Base-by-base conservation (phyloP, 352 stramenopile species). In the Phytopythium cucurbitacearum region DNA sequence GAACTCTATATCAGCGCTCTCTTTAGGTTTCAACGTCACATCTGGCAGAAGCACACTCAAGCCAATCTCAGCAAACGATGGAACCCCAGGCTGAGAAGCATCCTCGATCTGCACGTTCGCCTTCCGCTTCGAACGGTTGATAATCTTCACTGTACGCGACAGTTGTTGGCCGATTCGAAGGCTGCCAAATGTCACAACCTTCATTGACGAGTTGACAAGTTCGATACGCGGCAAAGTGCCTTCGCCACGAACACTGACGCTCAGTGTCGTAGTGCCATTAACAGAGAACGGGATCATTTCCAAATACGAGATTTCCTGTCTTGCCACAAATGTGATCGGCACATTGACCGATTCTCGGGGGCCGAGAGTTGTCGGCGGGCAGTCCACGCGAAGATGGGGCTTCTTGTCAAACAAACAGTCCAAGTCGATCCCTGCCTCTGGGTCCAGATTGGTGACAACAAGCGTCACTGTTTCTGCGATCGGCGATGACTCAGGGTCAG, bases 361-460 rank as follows among this genome's bases (percentile, higher is more conserved):
- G 5, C 76, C 74, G 4, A 98, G 47, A 7, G 96, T 80, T 0
- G 72, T 87, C 21, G 92, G 88, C 10, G 83, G 72, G 35, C 81
- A 96, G 37, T 94, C 72, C 5, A 97, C 91, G n/a, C 75, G 75
- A 10, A 98, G 51, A 48, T 89, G 76, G 3, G 78, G 63, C 52
- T 94, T 92, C 67, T 94, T 92, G 51, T 96, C 82, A 51, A 94
- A 96, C 40, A 86, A 57, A 60, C 92, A 98, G 53, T 98, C 91
- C 6, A 98, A 57, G 49, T 91, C 82, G 5, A 97, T 74, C 12
- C 71, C 71, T 35, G 67, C 76, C 3, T 91, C 83, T 0, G 80
- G 44, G 48, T 97, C 91, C 67, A 94, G 81, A 56, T 98, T 98
- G 16, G 87, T 87, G 8, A 98, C 83, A 0, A 62, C 72, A 12